Evolutionary conservation across 768 basidiomycete species (phyloP), one percentile per base, ranked within the genome.

Genomic region (Suillus weaverae): DNA sequence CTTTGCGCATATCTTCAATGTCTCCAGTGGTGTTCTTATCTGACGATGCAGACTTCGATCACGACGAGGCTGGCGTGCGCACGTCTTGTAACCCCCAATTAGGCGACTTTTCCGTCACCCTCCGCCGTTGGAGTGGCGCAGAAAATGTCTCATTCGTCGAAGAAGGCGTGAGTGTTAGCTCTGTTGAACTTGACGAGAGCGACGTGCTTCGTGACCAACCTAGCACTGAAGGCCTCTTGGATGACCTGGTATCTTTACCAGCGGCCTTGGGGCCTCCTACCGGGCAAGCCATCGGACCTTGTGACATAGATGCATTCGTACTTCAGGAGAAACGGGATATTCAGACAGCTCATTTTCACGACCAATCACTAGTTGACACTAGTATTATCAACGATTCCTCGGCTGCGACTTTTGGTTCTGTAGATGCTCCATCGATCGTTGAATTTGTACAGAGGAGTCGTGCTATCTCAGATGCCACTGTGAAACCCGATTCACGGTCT

Each of bases 401-500:
- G 6, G 53, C 20, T 54, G 32, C 32, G 32, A 54, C 36, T 22
- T 30, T 13, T 30, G 39, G 26, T 30, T 59, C 26, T 4, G 57
- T 18, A 30, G 38, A 59, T 30, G 26, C 26, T 20, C 26, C 39
- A 11, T 41, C 57, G 14, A 20, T 20, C 35, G 53, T 64, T 13
- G 63, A 66, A 48, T 55, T 64, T 20, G 53, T 46, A 18, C 69
- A 66, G 66, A 66, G 76, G 61, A 62, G 51, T 66, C 76, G 72
- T 43, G 75, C 76, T 8, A 69, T 64, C 22, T 78, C 76, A 18
- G 75, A 78, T 54, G 67, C 70, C 44, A 75, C 75, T 50, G 69
- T 75, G 55, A 78, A 69, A 64, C 68, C 66, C n/a, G 62, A 26
- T 41, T 35, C 59, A 13, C 22, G 26, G 38, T 68, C 68, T 30